phyloP scores from a whole-genome alignment of 108 stramenopile genomes.

The Tribonema minus region DNA sequence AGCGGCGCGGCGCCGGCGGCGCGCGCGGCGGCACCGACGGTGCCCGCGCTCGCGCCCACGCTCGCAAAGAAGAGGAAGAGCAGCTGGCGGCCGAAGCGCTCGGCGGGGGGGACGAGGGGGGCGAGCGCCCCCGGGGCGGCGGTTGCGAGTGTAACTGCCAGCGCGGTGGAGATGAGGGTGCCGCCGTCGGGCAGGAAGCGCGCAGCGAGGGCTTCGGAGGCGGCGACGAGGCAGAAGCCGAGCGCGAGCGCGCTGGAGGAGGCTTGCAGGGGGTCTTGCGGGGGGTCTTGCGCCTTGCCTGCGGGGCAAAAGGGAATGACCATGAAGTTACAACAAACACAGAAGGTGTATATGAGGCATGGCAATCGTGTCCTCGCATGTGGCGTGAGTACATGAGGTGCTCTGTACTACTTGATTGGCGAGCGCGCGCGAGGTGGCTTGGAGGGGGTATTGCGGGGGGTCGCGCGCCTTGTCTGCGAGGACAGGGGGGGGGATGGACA shows the following conservation, averaged over 20 bases:
- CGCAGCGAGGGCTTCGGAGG: background rate
- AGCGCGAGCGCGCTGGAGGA: background rate
- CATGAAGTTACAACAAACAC: too few relatives aligned
- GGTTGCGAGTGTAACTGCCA: background rate
- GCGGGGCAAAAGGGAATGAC: too few relatives aligned
- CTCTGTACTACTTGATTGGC: too few relatives aligned
- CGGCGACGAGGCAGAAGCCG: background rate
- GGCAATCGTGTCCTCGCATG: too few relatives aligned
- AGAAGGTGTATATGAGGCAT: too few relatives aligned
- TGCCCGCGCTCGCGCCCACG: slow-evolving; percentile 4
- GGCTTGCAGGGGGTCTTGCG: too few relatives aligned
- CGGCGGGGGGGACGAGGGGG: background rate
- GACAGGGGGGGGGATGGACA: too few relatives aligned
- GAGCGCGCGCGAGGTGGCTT: too few relatives aligned
- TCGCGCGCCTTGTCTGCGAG: too few relatives aligned
- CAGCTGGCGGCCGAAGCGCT: slow-evolving; percentile 1
- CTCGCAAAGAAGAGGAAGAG: slow-evolving; percentile 28
- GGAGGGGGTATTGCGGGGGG: too few relatives aligned
- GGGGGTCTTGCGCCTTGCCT: too few relatives aligned
- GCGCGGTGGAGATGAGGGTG: background rate
- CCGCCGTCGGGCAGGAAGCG: background rate
- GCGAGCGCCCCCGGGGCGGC: background rate
- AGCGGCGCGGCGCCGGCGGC: background rate
- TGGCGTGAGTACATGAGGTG: too few relatives aligned
- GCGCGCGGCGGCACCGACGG: background rate